A percentile compares a stretch with the other conserved stretches of the same genome.
phyloP scores from a whole-genome alignment of 805 yeast species.

The Kuraishia ogatae region DNA sequence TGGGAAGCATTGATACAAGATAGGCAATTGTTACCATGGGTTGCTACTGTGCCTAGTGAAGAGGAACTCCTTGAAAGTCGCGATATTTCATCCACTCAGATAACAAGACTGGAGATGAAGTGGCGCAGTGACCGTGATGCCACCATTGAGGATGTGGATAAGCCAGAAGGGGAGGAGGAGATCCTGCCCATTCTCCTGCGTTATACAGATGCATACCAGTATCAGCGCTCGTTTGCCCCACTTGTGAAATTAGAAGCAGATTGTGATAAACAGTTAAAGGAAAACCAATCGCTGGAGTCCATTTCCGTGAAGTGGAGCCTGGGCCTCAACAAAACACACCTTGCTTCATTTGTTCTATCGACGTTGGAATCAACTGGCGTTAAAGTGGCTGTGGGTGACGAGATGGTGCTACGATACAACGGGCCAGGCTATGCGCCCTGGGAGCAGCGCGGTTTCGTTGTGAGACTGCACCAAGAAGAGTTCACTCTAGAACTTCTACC shows the following conservation, averaged over 20 bases:
- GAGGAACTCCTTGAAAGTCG: conserved; percentile 51
- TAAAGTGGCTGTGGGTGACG: conserved; percentile 80
- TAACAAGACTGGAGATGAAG: conserved; percentile 64
- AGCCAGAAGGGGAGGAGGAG: conserved; percentile 44
- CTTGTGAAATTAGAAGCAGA: conserved; percentile 76
- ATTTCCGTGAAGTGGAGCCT: conserved; percentile 67
- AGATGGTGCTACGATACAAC: conserved; percentile 55
- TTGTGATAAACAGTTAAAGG: conserved; percentile 64
- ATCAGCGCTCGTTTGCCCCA: conserved; percentile 81
- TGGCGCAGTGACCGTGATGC: conserved; percentile 69
- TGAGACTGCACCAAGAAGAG: conserved; percentile 54
- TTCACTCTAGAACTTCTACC: conserved; percentile 62
- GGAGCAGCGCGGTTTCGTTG: conserved; percentile 66
- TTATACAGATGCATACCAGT: conserved; percentile 76
- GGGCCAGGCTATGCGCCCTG: conserved; percentile 54
- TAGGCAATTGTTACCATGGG: conserved; percentile 73
- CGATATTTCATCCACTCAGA: conserved; percentile 53
- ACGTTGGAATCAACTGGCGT: conserved; percentile 57
- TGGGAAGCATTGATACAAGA: conserved; percentile 87
- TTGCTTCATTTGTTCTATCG: conserved; percentile 52
- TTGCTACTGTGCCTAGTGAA: conserved; percentile 61
- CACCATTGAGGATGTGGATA: conserved; percentile 57
- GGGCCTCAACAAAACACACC: conserved; percentile 53
- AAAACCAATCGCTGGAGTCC: conserved; percentile 68
- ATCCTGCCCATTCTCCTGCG: conserved; percentile 66